Conservation (phyloP, 352 stramenopile genomes). For the Phytophthora sp. region DNA sequence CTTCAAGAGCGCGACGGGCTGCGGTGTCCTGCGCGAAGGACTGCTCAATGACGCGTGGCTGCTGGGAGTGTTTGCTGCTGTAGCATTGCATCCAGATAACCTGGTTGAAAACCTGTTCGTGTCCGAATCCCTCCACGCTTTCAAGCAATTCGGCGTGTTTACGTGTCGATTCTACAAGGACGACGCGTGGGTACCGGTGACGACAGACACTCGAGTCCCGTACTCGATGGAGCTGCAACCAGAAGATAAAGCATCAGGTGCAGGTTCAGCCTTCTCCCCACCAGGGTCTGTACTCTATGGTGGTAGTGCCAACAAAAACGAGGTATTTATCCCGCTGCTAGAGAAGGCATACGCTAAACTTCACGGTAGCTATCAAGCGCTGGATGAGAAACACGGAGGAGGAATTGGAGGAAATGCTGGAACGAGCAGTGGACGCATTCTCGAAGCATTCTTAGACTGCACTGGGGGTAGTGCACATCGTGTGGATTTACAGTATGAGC, state of each 20-base stretch:
- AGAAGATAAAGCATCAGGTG: slow-evolving; percentile 35
- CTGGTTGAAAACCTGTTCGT: slow-evolving; percentile 93
- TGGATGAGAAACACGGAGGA: slow-evolving; percentile 49
- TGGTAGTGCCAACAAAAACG: slow-evolving; percentile 74
- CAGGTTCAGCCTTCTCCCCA: slow-evolving; percentile 23
- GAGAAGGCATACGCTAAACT: slow-evolving; percentile 93
- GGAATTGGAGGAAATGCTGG: slow-evolving; percentile 39
- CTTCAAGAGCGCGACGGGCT: slow-evolving; percentile 78
- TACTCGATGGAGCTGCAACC: slow-evolving; percentile 56
- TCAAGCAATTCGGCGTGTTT: slow-evolving; percentile 88
- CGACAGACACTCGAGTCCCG: slow-evolving; percentile 88
- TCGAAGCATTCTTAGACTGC: slow-evolving; percentile 89
- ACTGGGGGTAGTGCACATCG: slow-evolving; percentile 86
- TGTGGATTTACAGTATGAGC: slow-evolving; percentile 67
- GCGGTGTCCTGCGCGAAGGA: slow-evolving; percentile 63
- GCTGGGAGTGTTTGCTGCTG: slow-evolving; percentile 81
- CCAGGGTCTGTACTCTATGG: slow-evolving; percentile 75
- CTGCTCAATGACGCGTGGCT: slow-evolving; percentile 86
- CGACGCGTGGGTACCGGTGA: slow-evolving; percentile 86
- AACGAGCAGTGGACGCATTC: slow-evolving; percentile 62
- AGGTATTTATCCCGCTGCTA: slow-evolving; percentile 87
- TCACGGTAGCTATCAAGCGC: slow-evolving; percentile 73
- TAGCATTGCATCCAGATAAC: slow-evolving; percentile 81
- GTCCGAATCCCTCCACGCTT: slow-evolving; percentile 77
- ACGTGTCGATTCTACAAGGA: slow-evolving; percentile 94